These are phyloP conservation scores for Starmerella riodocensis DNA, from an alignment of 805 yeast species.

Conservation along the genomic window DNA sequence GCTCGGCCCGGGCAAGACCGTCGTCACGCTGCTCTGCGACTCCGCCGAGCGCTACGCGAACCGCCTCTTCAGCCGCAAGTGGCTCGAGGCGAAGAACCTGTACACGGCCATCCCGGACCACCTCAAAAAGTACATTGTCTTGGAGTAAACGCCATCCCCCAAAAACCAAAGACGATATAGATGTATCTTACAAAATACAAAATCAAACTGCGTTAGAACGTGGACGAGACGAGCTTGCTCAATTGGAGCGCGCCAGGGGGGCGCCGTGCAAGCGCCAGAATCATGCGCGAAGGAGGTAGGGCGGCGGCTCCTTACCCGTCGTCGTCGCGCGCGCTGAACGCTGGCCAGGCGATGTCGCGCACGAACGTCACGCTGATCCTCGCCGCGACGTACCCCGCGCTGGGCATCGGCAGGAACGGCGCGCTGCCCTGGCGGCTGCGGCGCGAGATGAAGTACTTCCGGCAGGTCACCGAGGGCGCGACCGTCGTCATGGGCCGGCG, in stretches of 20 bases:
- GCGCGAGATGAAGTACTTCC: conserved; percentile 76
- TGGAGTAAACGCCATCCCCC: conserved; percentile 17
- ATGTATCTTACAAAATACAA: not conserved
- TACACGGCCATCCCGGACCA: conserved; percentile 51
- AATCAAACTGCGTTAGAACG: not conserved
- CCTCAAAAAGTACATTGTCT: conserved; percentile 52
- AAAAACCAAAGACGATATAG: no score
- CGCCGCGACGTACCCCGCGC: conserved; percentile 67
- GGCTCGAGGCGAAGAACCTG: conserved; percentile 62
- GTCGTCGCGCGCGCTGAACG: no score
- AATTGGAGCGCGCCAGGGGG: no score
- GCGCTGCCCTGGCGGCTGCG: conserved; percentile 76
- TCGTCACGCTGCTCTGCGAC: conserved; percentile 82
- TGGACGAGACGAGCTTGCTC: no score
- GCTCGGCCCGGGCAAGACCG: conserved; percentile 63
- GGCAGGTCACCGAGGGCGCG: conserved; percentile 46
- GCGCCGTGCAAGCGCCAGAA: no score
- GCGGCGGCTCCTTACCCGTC: no score
- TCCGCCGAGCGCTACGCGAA: conserved; percentile 83
- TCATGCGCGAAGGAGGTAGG: no score
- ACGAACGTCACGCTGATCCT: conserved; percentile 47
- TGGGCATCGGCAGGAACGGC: conserved; percentile 78
- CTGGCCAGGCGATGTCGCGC: no score
- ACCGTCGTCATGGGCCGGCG: conserved; percentile 85
- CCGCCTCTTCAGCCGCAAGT: conserved; percentile 58